phyloP scores from a whole-genome alignment of 208 protist species.

The Trypanosoma melophagium region DNA sequence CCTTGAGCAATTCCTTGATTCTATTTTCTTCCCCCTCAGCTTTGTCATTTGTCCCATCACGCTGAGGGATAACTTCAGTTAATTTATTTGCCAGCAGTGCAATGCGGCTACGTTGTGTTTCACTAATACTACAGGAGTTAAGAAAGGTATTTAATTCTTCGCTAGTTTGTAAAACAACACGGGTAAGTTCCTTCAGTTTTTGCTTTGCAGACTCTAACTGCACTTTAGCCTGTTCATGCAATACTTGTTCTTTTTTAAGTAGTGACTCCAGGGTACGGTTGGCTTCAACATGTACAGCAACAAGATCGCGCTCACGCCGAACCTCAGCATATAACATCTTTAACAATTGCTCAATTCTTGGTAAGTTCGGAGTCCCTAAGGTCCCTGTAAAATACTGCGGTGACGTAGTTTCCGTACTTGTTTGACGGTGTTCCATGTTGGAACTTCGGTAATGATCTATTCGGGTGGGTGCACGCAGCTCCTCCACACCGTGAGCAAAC shows the following conservation, averaged over 20 bases:
- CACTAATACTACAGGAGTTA: slow-evolving; percentile 16
- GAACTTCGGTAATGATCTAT: slow-evolving; percentile 41
- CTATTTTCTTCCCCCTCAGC: slow-evolving; percentile 18
- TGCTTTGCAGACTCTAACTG: slow-evolving; percentile 38
- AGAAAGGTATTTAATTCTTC: slow-evolving; percentile 27
- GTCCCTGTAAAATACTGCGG: slow-evolving; percentile 25
- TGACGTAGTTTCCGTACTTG: slow-evolving; percentile 39
- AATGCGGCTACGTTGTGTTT: slow-evolving; percentile 15
- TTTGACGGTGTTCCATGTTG: slow-evolving; percentile 32
- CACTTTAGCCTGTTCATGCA: slow-evolving; percentile 39
- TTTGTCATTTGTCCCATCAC: slow-evolving; percentile 3
- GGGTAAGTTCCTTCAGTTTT: slow-evolving; percentile 16
- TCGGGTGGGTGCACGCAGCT: slow-evolving; percentile 58
- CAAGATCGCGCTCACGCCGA: slow-evolving; percentile 50
- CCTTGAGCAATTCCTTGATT: slow-evolving; percentile 27
- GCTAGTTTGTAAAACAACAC: slow-evolving; percentile 19
- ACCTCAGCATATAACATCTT: slow-evolving; percentile 71
- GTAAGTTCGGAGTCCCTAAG: slow-evolving; percentile 19
- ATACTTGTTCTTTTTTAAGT: slow-evolving; percentile 56
- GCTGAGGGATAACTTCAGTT: slow-evolving; percentile 12
- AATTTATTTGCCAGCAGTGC: slow-evolving; percentile 18
- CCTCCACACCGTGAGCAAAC: slow-evolving; percentile 83
- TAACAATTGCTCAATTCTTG: slow-evolving; percentile 63
- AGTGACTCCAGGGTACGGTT: slow-evolving; percentile 70
- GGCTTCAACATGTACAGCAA: slow-evolving; percentile 60